Evolutionary conservation across 495 filamentous ascomycete genomes (phyloP).

Genomic region (Xylaria curta): DNA sequence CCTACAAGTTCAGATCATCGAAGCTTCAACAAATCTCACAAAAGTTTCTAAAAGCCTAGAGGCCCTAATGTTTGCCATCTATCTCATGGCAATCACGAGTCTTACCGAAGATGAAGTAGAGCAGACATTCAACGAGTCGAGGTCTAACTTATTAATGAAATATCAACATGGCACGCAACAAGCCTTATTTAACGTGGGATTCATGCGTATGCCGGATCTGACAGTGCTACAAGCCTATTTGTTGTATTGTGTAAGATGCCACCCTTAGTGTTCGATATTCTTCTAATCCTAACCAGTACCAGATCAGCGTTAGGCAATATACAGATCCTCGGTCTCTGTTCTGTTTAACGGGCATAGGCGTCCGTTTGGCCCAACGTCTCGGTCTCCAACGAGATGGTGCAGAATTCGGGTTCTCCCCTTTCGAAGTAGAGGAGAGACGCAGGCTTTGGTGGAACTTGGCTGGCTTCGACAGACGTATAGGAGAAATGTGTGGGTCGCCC

Average conservation of each 20-base stretch:
- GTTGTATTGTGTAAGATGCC: constrained; percentile 58
- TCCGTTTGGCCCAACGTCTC: constrained; percentile 71
- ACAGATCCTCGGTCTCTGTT: constrained; percentile 56
- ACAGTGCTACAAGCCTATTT: constrained; percentile 61
- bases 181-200: constrained; percentile 62
- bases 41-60: constrained; percentile 58
- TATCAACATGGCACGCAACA: constrained; percentile 60
- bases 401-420: constrained; percentile 65
- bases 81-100: constrained; percentile 59
- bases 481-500: constrained; percentile 68
- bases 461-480: constrained; percentile 67
- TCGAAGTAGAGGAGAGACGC: constrained; percentile 72
- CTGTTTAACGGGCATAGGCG: constrained; percentile 66
- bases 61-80: constrained; percentile 64
- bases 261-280: constrained; percentile 10
- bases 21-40: constrained; percentile 52
- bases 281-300: constrained; percentile 37
- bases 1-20: constrained; percentile 60
- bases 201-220: constrained; percentile 62
- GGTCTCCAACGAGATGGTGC: constrained; percentile 70
- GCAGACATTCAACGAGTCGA: constrained; percentile 55
- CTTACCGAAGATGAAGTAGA: constrained; percentile 59
- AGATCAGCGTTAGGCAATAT: constrained; percentile 54
- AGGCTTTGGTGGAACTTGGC: constrained; percentile 77
- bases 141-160: constrained; percentile 48